Conservation (phyloP, 2,329 filamentous ascomycete genomes). For the Hymenoscyphus fructigenus region DNA sequence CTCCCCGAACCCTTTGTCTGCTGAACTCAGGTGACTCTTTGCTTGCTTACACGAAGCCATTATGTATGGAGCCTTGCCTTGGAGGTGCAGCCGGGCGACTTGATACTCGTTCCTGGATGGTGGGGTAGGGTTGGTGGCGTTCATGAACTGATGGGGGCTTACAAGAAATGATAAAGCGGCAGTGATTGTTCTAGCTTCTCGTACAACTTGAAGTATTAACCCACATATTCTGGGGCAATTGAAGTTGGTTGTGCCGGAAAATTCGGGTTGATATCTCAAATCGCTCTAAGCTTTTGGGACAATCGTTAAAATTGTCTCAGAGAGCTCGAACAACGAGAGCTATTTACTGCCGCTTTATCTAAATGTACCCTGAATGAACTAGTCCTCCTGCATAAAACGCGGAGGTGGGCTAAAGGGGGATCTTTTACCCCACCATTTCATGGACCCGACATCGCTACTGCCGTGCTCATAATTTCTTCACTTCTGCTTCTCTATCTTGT, state of each 20-base stretch:
- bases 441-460: slow-evolving; percentile 13
- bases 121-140: slow-evolving; percentile 17
- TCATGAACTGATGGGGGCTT: neutral
- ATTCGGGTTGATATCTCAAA: no score
- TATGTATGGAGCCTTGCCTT: slow-evolving; percentile 5
- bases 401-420: slow-evolving; percentile 5
- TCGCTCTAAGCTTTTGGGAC: no score
- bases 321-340: no score
- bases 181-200: no score
- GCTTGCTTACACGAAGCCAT: slow-evolving; percentile 9
- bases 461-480: neutral
- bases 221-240: no score
- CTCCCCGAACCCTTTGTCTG: neutral
- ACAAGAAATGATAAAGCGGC: no score
- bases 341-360: no score
- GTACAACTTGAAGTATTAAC: no score
- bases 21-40: slow-evolving; percentile 7
- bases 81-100: slow-evolving; percentile 6
- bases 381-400: slow-evolving; percentile 19
- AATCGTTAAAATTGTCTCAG: no score
- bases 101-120: slow-evolving; percentile 21
- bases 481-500: slow-evolving; percentile 6
- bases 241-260: no score
- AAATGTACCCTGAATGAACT: slow-evolving; percentile 1
- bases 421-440: neutral